phyloP scores from a whole-genome alignment of 768 basidiomycete genomes.

The Paxillus ammoniavirescens region DNA sequence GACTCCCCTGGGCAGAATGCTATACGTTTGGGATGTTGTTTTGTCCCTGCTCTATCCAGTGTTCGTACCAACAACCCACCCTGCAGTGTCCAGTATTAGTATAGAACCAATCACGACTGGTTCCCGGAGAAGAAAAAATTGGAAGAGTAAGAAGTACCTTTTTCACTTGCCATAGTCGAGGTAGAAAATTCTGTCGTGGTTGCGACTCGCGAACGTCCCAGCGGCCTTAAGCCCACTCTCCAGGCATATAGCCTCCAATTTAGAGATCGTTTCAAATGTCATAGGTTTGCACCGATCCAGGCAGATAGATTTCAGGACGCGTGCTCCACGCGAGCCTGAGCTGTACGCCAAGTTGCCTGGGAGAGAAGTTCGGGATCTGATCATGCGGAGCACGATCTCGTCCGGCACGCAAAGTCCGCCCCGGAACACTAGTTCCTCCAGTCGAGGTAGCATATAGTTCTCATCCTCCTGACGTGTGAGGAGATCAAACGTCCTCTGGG shows the following conservation, averaged over 20 bases:
- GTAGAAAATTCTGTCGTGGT: not conserved
- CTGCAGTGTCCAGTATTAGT: too few species aligned
- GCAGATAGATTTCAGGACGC: not conserved
- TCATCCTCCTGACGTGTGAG: not conserved
- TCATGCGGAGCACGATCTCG: not conserved
- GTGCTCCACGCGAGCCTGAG: not conserved
- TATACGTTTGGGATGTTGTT: too few species aligned
- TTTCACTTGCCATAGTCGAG: too few species aligned
- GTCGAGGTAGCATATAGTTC: not conserved
- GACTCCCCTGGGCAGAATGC: too few species aligned
- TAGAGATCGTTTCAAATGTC: not conserved
- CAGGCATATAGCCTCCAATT: not conserved
- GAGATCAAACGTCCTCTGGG: not conserved
- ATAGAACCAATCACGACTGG: too few species aligned
- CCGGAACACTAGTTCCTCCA: not conserved
- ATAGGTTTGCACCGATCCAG: not conserved
- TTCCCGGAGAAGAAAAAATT: too few species aligned
- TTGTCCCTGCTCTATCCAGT: too few species aligned
- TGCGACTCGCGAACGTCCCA: not conserved
- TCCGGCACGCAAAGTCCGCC: not conserved
- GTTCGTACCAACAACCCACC: too few species aligned
- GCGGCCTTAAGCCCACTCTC: not conserved
- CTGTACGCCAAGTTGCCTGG: not conserved
- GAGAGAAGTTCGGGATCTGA: too few species aligned
- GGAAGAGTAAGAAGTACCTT: too few species aligned